Evolutionary conservation across 495 filamentous ascomycete species (phyloP), one percentile per base, ranked within the genome.

Genomic region (Aspergillus haitiensis): DNA sequence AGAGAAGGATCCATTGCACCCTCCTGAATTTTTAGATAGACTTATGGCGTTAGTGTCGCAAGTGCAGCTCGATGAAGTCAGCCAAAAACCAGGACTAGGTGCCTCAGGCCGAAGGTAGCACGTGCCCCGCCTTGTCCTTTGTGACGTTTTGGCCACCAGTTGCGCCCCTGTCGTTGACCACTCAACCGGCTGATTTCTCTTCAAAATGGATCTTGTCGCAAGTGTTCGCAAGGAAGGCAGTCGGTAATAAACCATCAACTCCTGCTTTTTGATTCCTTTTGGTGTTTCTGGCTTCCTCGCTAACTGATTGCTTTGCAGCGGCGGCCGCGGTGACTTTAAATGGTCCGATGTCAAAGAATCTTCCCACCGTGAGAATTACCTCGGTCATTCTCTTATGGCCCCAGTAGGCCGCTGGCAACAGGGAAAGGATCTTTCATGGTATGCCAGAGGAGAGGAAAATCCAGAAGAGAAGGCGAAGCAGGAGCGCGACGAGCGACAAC

Each of bases 341-440:
- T 98, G 94, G 94, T 88, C 93, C 62, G 91, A 96, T 67, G 94
- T 98, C 68, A 88, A 93, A 65, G 83, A 81, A 52, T 93, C 91
- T 40, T 74, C 81, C 42, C 92, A 97, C 66, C 91, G 94, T 65
- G 93, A 98, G 70, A 97, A 98, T 73, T 98, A 98, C 72, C 87
- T 98, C 0, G 94, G 95, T 44, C 94, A 98, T 72, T 95, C 90
- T 21, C 69, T 98, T 52, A 98, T 95, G 85, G 94, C 94, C 6
- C 84, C 94, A 0, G 95, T 98, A 10, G 94, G 94, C 10, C 90
- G 94, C 51, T 98, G 95, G 94, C 92, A 96, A 64, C 89, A 94
- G 63, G 84, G 85, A n/a, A 84, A 83, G 56, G 93, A 98, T 64
- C 77, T 97, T 6, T 79, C 70, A 42, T 98, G 94, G 94, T 98